Base-by-base conservation (phyloP, 208 protist genomes). In the Leishmania gerbilli region DNA sequence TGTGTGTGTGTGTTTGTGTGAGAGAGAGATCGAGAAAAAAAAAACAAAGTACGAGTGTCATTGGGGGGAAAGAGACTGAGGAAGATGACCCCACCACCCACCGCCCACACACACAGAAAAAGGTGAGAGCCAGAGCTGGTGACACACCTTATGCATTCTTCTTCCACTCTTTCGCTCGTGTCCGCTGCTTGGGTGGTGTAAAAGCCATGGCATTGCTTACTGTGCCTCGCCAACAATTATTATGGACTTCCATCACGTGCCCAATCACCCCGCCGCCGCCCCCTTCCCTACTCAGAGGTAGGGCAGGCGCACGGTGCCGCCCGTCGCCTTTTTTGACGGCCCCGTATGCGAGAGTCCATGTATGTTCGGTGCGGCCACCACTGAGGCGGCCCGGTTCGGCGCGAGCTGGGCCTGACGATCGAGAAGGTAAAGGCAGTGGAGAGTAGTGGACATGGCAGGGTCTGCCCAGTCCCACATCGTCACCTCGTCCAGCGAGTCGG, bases 391-490 rank as follows among this genome's bases (percentile, higher is more conserved):
- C 11, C 62, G 74, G 15, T 80, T 40, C 11, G 9, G 69, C 34
- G 76, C 47, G 65, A 72, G n/a, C 76, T 84, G 81, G 19, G 58
- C 65, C 71, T 80, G 81, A 37, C 68, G 77, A 49, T 85, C 64
- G 27, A 85, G 82, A 64, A 81, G 71, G 51, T 68, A 78, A 24
- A 85, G 55, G 72, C 77, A 85, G 45, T 53, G 71, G 0, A 85
- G 77, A 3, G 82, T 71, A 31, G 74, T 81, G 7, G 77, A 81
- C 71, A 81, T 79, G 47, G 72, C 82, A 51, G 82, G 82, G 27
- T 85, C 82, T 11, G 74, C 65, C 77, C 71, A 85, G 49, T 85
- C 82, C 82, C 82, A 85, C 82, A 85, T 79, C 3, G 82, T 85
- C 19, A 81, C 77, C 1, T 75, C 19, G 27, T 75, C 64, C 1